Base-by-base conservation (phyloP, 2,329 filamentous ascomycete species). In the Colletotrichum aenigma region DNA sequence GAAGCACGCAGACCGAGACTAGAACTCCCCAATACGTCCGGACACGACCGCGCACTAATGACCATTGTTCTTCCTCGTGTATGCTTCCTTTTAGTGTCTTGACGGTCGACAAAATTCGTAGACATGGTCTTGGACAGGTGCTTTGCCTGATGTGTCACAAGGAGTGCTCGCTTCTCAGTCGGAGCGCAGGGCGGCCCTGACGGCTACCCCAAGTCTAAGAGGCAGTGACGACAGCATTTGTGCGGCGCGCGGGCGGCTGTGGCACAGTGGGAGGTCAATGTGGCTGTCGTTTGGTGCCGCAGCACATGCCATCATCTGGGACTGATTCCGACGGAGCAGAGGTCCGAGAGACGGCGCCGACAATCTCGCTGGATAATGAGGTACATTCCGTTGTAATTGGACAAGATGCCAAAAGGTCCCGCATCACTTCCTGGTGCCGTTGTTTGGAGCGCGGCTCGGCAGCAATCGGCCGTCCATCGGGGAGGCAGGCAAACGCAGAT, bases 231-330 rank as follows among this genome's bases (percentile, higher is more conserved):
- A 62, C 43, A 70, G 43, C 66, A 26, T 48, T 52, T 34, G 43
- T 58, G 71, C 66, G 66, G 60, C 32, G 58, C 34, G 34, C 43
- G 55, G 38, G 32, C 71, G 66, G 48, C 38, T 36, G 58, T 58
- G 71, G 71, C 66, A 70, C 66, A 34, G 34, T 34, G 66, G 61
- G 61, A 68, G 66, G 71, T 69, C 21, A 58, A n/a, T 66, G 67
- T 71, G 71, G 71, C 71, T 66, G 74, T 65, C 70, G 60, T 61
- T 43, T 65, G 70, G 34, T 48, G 58, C 64, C 64, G 55, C 52
- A 70, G 24, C 28, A 43, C 34, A 73, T 71, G 70, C 48, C 71
- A 65, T 21, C 30, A 28, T 24, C n/a, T 30, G 26, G 32, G 21
- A 21, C 24, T 30, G 10, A 9, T 36, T 62, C 15, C 28, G 16